Conservation (phyloP, 1,284 basidiomycete species). For the Apiotrichum montevideense region DNA sequence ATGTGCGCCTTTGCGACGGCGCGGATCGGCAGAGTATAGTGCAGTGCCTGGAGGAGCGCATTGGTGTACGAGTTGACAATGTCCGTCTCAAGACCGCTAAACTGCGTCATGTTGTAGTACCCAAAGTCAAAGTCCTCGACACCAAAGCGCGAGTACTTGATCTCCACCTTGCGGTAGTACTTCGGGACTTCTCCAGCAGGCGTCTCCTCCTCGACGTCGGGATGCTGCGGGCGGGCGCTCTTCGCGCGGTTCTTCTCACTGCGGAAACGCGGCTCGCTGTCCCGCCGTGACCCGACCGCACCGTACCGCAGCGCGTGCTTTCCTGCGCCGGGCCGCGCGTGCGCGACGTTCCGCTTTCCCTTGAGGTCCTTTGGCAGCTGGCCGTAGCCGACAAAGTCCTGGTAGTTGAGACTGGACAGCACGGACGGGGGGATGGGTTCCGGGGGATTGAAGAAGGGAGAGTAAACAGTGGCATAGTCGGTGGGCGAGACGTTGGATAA, state of each 20-base stretch:
- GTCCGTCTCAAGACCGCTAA: conserved; percentile 92
- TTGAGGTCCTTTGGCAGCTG: conserved; percentile 72
- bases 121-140: conserved; percentile 98
- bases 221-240: conserved; percentile 17
- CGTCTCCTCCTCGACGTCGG: conserved; percentile 24
- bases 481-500: conserved; percentile 65
- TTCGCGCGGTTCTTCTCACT: conserved; percentile 61
- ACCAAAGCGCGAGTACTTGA: conserved; percentile 98
- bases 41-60: conserved; percentile 79
- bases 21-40: conserved; percentile 74
- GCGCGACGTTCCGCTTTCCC: conserved; percentile 71
- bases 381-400: conserved; percentile 85
- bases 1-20: conserved; percentile 85
- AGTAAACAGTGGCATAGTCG: conserved; percentile 44
- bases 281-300: conserved; percentile 29
- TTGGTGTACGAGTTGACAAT: conserved; percentile 98
- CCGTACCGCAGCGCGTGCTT: conserved; percentile 29
- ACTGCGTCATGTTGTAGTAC: conserved; percentile 84
- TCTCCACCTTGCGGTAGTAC: conserved; percentile 86
- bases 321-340: conserved; percentile 31
- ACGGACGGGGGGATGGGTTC: conserved; percentile 67
- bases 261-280: conserved; percentile 63
- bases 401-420: conserved; percentile 68
- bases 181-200: conserved; percentile 59
- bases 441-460: conserved; percentile 56